These are phyloP conservation scores for Capronia americana DNA, from an alignment of 2,329 filamentous ascomycete genomes.

Conservation along the genomic window DNA sequence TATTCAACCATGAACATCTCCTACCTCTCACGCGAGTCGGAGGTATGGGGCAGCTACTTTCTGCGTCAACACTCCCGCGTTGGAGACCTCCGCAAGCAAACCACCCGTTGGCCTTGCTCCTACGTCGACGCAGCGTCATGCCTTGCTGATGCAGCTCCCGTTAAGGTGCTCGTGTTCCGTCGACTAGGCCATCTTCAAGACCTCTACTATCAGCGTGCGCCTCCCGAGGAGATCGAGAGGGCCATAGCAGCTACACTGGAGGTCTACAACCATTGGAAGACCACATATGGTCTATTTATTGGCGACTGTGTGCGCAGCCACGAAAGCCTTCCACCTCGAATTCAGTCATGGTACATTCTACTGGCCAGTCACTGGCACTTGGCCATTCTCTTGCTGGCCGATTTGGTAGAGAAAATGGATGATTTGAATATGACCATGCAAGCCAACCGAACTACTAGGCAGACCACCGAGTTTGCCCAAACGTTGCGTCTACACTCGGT, in stretches of 20 bases:
- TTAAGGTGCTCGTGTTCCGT: conserved; percentile 66
- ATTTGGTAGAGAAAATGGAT: conserved; percentile 61
- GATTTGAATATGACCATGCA: conserved; percentile 41
- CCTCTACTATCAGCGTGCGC: conserved; percentile 52
- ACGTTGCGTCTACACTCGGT: conserved; percentile 21
- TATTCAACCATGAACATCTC: conserved; percentile 18
- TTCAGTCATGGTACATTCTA: conserved; percentile 67
- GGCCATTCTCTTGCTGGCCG: conserved; percentile 61
- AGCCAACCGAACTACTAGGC: conserved; percentile 19
- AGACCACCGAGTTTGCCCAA: conserved; percentile 20
- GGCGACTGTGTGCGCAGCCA: conserved; percentile 59
- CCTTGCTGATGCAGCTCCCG: conserved; percentile 61
- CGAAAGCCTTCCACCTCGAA: conserved; percentile 57
- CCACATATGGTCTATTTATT: conserved; percentile 60
- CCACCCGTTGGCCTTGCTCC: conserved; percentile 62
- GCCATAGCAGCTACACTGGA: conserved; percentile 56
- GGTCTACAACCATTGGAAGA: conserved; percentile 64
- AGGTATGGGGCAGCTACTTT: conserved; percentile 51
- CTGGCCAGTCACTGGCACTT: conserved; percentile 66
- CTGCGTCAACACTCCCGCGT: conserved; percentile 34
- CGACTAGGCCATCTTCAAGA: conserved; percentile 63
- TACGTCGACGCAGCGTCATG: conserved; percentile 59
- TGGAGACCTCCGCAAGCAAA: conserved; percentile 39
- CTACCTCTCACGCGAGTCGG: conserved; percentile 25
- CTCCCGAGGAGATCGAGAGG: conserved; percentile 54